phyloP scores from a whole-genome alignment of 225 moss, liverwort and hornwort genomes.

The Anthoceros angustus region DNA sequence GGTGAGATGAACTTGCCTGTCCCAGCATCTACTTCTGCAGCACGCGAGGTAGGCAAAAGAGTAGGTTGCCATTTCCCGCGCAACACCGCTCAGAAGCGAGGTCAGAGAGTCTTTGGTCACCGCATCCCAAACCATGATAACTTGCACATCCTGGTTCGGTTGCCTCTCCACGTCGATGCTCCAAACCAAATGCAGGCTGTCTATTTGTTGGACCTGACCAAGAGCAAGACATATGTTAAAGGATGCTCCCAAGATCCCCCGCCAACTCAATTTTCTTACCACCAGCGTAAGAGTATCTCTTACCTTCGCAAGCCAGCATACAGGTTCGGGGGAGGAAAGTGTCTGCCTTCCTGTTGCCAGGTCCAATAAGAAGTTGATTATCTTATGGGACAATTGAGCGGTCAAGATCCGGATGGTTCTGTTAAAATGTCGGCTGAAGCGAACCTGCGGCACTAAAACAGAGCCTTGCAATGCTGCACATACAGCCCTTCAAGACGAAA shows the following conservation, averaged over 20 bases:
- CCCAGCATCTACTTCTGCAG: conserved; percentile 4
- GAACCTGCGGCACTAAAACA: background rate
- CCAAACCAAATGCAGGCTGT: background rate
- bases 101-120: background rate
- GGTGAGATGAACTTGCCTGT: background rate
- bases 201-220: background rate
- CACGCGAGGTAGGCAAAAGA: conserved; percentile 1
- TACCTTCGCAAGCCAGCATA: background rate
- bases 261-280: background rate
- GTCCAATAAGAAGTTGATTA: background rate
- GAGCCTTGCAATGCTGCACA: background rate
- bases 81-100: background rate
- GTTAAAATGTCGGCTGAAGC: background rate
- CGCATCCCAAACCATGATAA: background rate
- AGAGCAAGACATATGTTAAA: background rate
- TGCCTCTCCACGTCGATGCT: background rate
- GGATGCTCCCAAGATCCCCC: too few relatives aligned
- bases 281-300: background rate
- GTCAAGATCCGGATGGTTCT: background rate
- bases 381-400: background rate
- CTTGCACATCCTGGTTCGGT: background rate
- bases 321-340: background rate
- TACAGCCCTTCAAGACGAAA: too few relatives aligned
- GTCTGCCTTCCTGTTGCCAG: conserved; percentile 3
- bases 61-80: background rate